phyloP scores from a whole-genome alignment of 2,329 filamentous ascomycete genomes.

The Calcarisporium arbuscula region DNA sequence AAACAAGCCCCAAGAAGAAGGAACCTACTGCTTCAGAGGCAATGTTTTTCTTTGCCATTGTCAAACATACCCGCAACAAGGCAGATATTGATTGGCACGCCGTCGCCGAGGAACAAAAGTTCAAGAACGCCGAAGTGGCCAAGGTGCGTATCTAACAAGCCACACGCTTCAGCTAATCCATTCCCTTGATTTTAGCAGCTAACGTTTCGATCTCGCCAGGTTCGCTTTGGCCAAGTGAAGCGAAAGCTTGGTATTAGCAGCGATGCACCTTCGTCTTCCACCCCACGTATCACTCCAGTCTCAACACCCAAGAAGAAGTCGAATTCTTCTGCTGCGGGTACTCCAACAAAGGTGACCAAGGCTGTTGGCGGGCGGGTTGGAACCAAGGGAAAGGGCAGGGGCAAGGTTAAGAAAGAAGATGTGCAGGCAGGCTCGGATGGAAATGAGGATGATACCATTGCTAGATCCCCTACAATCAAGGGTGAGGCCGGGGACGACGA shows the following conservation, averaged over 20 bases:
- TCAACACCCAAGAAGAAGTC: slow-evolving; percentile 18
- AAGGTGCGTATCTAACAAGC: slow-evolving; percentile 27
- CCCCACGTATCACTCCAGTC: slow-evolving; percentile 9
- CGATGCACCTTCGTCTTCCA: slow-evolving; percentile 13
- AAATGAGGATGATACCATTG: slow-evolving; percentile 12
- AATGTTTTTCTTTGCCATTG: slow-evolving; percentile 37
- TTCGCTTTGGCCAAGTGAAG: slow-evolving; percentile 45
- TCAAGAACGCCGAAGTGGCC: slow-evolving; percentile 40
- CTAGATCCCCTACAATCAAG: slow-evolving; percentile 11
- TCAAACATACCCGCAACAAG: slow-evolving; percentile 36
- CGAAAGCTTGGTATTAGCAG: slow-evolving; percentile 34
- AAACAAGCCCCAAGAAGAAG: slow-evolving; percentile 18
- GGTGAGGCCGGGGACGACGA: slow-evolving; percentile 14
- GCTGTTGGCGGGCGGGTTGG: slow-evolving; percentile 15
- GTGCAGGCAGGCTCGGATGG: slow-evolving; percentile 7
- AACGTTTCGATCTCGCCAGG: slow-evolving; percentile 16
- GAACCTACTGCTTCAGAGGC: slow-evolving; percentile 34
- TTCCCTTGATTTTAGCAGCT: background rate
- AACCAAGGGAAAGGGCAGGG: slow-evolving; percentile 17
- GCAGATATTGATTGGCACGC: slow-evolving; percentile 42
- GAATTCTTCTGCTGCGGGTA: slow-evolving; percentile 4
- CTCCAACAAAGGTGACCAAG: slow-evolving; percentile 25
- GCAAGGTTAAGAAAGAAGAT: slow-evolving; percentile 15
- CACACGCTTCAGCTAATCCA: background rate
- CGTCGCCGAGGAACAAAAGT: slow-evolving; percentile 34